Percentiles rank a stretch among this genome's conserved stretches.
These are phyloP conservation scores for Aureobasidium leucospermi DNA, from an alignment of 2,329 filamentous ascomycete genomes.

Conservation along the genomic window DNA sequence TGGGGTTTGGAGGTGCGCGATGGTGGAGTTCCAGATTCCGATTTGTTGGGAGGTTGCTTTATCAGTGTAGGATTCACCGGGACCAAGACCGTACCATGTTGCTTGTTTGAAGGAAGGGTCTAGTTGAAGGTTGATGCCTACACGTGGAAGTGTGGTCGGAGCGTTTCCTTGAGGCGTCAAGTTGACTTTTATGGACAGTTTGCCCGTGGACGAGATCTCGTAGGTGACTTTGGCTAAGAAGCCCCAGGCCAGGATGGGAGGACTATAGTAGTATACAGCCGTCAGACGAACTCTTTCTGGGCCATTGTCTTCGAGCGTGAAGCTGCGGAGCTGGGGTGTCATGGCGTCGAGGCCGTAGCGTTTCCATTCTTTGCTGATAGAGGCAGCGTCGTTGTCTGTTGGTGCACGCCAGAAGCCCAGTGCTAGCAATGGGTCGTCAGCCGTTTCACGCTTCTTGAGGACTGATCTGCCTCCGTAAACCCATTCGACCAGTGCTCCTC, in stretches of 20 bases:
- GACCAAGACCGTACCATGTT: constrained; percentile 57
- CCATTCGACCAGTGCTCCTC: constrained; percentile 28
- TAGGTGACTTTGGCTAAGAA: constrained; percentile 41
- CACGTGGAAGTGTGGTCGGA: constrained; percentile 52
- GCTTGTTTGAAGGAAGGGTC: constrained; percentile 40
- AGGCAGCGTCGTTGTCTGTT: constrained; percentile 57
- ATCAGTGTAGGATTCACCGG: constrained; percentile 60
- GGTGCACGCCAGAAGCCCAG: constrained; percentile 56
- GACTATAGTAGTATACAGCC: constrained; percentile 34
- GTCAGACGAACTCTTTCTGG: constrained; percentile 22
- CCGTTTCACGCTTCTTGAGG: constrained; percentile 19
- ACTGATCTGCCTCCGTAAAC: constrained; percentile 28
- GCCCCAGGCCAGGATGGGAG: constrained; percentile 56
- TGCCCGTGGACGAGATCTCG: constrained; percentile 41
- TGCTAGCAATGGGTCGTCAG: constrained; percentile 24
- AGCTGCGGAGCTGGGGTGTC: constrained; percentile 38
- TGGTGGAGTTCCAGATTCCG: constrained; percentile 39
- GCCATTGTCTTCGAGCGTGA: constrained; percentile 27
- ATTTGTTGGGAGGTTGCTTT: constrained; percentile 53
- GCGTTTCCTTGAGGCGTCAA: constrained; percentile 40
- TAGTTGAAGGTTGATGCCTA: constrained; percentile 53
- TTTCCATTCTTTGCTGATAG: constrained; percentile 52
- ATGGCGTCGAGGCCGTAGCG: constrained; percentile 38
- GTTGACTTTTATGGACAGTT: constrained; percentile 39
- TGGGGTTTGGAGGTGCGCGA: constrained; percentile 47